A percentile compares a stretch with the other conserved stretches of the same genome.
Evolutionary conservation across 192 early-diverging fungal genomes (phyloP).

Genomic region (Linnemannia exigua): DNA sequence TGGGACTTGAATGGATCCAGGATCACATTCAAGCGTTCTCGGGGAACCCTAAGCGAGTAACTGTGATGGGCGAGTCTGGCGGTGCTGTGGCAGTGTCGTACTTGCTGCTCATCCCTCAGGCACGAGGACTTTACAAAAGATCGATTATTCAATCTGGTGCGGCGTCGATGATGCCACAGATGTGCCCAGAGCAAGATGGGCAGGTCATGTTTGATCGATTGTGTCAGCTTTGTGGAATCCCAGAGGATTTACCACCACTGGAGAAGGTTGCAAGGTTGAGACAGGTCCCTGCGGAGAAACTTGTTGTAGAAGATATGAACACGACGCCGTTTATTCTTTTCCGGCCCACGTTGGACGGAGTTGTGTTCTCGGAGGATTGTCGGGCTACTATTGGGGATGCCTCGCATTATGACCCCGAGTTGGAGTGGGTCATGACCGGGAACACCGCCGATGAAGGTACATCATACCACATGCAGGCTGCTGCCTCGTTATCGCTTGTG

Average conservation of each 20-base stretch:
- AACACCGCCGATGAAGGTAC: conserved; percentile 27
- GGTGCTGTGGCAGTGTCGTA: conserved; percentile 37
- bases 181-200: conserved; percentile 32
- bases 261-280: conserved; percentile 32
- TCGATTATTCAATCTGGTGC: conserved; percentile 49
- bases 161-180: conserved; percentile 18
- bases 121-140: conserved; percentile 32
- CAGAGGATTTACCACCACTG: conserved; percentile 8
- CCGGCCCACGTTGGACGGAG: conserved; percentile 31
- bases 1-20: conserved; percentile 40
- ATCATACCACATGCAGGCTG: neutral
- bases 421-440: conserved; percentile 31
- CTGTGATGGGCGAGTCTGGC: conserved; percentile 33
- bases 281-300: neutral
- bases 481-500: too few species aligned
- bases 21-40: conserved; percentile 25
- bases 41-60: conserved; percentile 22
- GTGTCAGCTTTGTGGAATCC: conserved; percentile 23
- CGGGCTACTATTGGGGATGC: conserved; percentile 18
- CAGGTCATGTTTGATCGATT: conserved; percentile 26
- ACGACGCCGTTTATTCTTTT: conserved; percentile 28
- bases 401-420: conserved; percentile 23
- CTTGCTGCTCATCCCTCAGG: conserved; percentile 33
- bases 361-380: conserved; percentile 28
- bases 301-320: conserved; percentile 15